These are phyloP conservation scores for Gentiana macrophylla DNA, from an alignment of 257 asterid genomes.

Conservation along the genomic window DNA sequence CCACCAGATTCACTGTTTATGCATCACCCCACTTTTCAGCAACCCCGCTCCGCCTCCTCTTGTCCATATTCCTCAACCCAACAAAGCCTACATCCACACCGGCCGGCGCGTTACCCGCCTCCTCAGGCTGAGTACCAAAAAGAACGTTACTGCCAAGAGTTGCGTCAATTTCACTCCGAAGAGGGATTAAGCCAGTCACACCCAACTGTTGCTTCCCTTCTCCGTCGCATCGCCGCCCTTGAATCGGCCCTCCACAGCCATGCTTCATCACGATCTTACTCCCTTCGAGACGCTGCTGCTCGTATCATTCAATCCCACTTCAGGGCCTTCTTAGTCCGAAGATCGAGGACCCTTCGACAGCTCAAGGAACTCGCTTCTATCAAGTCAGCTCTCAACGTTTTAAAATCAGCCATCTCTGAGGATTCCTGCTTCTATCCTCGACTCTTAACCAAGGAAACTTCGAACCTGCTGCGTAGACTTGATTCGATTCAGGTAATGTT, in stretches of 20 bases:
- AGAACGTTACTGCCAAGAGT: slow-evolving; percentile 16
- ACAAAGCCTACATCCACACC: slow-evolving; percentile 11
- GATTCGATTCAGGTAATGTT: slow-evolving; percentile 49
- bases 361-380: slow-evolving; percentile 67
- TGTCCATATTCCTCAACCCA: slow-evolving; percentile 11
- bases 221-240: slow-evolving; percentile 65
- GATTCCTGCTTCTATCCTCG: slow-evolving; percentile 30
- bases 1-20: slow-evolving; percentile 26
- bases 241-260: slow-evolving; percentile 52
- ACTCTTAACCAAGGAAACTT: slow-evolving; percentile 29
- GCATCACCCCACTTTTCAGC: slow-evolving; percentile 24
- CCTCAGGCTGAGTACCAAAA: slow-evolving; percentile 13
- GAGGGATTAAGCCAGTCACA: slow-evolving; percentile 11
- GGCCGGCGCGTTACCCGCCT: slow-evolving; percentile 12
- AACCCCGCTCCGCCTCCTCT: slow-evolving; percentile 16
- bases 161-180: slow-evolving; percentile 3
- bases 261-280: slow-evolving; percentile 21
- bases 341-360: slow-evolving; percentile 80
- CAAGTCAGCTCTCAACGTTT: slow-evolving; percentile 37
- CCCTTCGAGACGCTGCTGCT: slow-evolving; percentile 74
- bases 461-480: slow-evolving; percentile 46
- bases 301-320: slow-evolving; percentile 68
- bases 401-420: slow-evolving; percentile 44
- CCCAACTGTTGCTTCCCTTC: slow-evolving; percentile 44
- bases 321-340: slow-evolving; percentile 62